Evolutionary conservation across 352 stramenopile genomes (phyloP), one percentile per base, ranked within the genome.

Genomic region (Pythium volutum): DNA sequence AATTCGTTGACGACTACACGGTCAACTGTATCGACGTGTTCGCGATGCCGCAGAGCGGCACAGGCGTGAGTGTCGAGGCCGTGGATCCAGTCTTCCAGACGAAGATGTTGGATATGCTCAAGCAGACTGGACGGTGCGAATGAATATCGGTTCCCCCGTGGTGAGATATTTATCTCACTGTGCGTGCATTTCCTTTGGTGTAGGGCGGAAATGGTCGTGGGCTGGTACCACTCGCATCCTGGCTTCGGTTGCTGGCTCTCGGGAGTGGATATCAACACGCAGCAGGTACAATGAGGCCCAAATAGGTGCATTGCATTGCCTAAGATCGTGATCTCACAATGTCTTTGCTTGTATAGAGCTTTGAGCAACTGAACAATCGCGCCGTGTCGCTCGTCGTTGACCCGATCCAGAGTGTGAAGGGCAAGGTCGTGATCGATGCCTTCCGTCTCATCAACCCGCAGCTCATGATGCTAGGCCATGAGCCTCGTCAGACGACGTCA

Each of bases 21-120:
- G 98, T 99, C 48, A 98, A 99, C 71, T 99, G 97, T 76, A 97
- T 99, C 41, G 98, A 99, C 75, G 98, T 99, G 42, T 99, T 99
- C 76, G 97, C 97, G 55, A 99, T 99, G 97, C 98, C 98, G 14
- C 97, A 99, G 79, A 97, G 81, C 56, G 96, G 96, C 62, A 99
- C 96, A 26, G 88, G 88, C 33, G 89, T 97, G 53, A 97, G 84
- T 69, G 93, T 98, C 12, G 98, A 99, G 75, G 96, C 97, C n/a
- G 96, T 99, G 16, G 98, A 99, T 82, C 94, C 93, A 0, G 97
- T 99, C 2, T 99, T 99, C 81, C 98, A 99, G 79, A 98, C 93
- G 55, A 98, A 99, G 77, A 99, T 99, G 97, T 81, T 99, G 36
- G 98, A 99, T 66, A 99, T 99, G 96, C 85, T 99, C 59, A 98